These are phyloP conservation scores for Cercophora samala DNA, from an alignment of 495 filamentous ascomycete species.

Conservation along the genomic window DNA sequence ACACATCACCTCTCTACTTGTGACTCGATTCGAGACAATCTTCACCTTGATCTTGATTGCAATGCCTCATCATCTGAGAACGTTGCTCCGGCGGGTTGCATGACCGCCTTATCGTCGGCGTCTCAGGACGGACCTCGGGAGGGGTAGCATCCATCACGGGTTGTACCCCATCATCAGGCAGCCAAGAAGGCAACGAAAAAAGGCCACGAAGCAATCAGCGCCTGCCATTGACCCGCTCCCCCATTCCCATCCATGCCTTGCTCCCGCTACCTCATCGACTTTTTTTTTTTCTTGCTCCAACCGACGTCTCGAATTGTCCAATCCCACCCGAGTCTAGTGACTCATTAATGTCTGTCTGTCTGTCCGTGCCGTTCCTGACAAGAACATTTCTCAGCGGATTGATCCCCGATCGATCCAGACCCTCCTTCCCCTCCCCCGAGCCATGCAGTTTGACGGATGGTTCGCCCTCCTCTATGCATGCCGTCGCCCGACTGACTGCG, in stretches of 20 bases:
- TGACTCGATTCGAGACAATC: not conserved
- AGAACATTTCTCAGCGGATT: not conserved
- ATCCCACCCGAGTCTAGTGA: not conserved
- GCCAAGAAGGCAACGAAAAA: not conserved
- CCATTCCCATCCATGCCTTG: not conserved
- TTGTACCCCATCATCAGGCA: not conserved
- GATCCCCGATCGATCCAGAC: constrained; percentile 6
- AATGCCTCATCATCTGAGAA: not conserved
- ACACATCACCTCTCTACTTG: not conserved
- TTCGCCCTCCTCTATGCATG: constrained; percentile 7
- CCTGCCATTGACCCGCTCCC: not conserved
- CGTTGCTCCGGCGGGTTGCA: not conserved
- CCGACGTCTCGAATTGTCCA: not conserved
- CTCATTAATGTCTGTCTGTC: not conserved
- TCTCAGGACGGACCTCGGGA: not conserved
- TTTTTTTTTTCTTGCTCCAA: not conserved
- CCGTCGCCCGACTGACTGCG: not conserved
- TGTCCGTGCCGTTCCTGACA: not conserved
- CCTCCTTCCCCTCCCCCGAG: constrained; percentile 12
- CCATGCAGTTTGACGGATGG: constrained; percentile 2
- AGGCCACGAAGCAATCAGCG: not conserved
- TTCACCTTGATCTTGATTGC: too few species aligned
- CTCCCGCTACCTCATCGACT: not conserved
- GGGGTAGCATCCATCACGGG: not conserved
- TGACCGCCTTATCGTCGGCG: not conserved